Conservation (phyloP, 2,329 filamentous ascomycete species). For the Talaromyces sp. region DNA sequence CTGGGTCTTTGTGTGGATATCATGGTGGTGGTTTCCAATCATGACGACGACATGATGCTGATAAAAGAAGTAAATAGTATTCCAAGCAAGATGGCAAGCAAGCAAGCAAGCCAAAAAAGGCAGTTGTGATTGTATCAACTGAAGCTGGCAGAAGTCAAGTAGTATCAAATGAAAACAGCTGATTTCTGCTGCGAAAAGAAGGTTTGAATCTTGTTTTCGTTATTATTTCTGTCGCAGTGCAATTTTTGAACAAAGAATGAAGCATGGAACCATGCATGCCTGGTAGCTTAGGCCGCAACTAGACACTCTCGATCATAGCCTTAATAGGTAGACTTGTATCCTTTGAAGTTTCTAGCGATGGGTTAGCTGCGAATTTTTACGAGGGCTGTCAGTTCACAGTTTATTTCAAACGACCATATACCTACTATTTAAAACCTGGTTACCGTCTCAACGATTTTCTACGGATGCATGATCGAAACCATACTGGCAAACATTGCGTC, state of each 20-base stretch:
- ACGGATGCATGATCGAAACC: background rate
- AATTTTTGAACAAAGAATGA: no score
- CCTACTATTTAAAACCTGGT: background rate
- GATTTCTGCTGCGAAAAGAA: background rate
- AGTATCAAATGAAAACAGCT: background rate
- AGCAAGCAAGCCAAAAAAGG: background rate
- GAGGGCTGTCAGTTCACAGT: background rate
- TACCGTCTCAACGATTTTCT: background rate
- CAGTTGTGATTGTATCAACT: background rate
- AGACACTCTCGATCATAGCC: no score
- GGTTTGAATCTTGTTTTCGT: no score
- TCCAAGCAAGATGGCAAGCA: background rate
- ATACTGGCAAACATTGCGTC: background rate
- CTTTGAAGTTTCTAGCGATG: no score
- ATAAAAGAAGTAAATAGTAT: background rate
- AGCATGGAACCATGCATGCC: no score
- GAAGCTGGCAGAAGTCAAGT: background rate
- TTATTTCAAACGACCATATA: no score
- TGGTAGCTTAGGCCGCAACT: no score
- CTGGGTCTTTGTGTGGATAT: conserved; percentile 10
- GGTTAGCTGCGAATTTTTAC: background rate
- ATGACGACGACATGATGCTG: background rate
- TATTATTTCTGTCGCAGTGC: no score
- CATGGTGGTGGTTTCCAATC: conserved; percentile 1
- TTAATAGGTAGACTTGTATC: no score